These are phyloP conservation scores for Climacium dendroides DNA, from an alignment of 225 moss, liverwort and hornwort species.

Conservation along the genomic window DNA sequence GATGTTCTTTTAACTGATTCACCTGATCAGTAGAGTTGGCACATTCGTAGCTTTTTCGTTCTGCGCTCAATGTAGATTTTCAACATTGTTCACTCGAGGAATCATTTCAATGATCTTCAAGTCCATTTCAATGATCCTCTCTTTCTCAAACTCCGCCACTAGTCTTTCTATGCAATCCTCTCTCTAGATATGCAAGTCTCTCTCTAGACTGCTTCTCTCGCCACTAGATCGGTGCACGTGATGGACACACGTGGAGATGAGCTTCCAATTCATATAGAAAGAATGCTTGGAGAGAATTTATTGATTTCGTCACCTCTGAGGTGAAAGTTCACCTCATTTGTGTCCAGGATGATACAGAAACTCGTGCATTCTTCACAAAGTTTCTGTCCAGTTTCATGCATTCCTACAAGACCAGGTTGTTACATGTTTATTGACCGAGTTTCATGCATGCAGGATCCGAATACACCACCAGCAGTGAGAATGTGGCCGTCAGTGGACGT, in stretches of 20 bases:
- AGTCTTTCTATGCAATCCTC: not conserved
- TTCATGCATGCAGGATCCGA: slow-evolving; percentile 54
- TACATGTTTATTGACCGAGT: not conserved
- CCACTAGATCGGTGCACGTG: not conserved
- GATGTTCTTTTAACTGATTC: not conserved
- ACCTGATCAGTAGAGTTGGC: not conserved
- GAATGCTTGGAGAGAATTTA: not conserved
- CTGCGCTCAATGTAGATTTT: not conserved
- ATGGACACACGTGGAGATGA: not conserved
- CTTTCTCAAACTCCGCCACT: not conserved
- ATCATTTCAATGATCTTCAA: not conserved
- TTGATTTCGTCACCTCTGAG: not conserved
- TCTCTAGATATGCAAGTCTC: not conserved
- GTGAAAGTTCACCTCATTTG: not conserved
- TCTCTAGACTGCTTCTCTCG: not conserved
- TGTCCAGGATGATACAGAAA: not conserved
- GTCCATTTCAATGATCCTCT: not conserved
- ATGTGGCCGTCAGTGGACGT: slow-evolving; percentile 74
- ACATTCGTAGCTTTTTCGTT: not conserved
- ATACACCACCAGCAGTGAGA: slow-evolving; percentile 53
- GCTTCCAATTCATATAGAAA: not conserved
- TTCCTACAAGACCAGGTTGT: not conserved
- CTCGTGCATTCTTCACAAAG: not conserved
- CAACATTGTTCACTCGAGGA: not conserved
- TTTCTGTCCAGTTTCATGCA: not conserved